Base-by-base conservation (phyloP, 1,139 yeast genomes). In the Saccharomyces uvarum region DNA sequence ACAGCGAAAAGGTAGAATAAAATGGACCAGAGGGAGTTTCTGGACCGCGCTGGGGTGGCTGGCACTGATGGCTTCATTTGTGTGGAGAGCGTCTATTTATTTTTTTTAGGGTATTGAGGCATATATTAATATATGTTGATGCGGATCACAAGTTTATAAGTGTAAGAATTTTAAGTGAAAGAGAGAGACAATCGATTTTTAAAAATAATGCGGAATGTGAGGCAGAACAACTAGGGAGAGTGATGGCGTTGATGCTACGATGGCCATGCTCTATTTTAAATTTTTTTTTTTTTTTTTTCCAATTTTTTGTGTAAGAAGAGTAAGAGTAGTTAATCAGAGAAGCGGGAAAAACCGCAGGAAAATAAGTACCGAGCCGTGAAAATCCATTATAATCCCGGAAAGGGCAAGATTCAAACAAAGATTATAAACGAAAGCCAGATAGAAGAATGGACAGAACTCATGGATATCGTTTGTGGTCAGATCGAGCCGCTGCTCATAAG, bases 1-100 rank as follows among this genome's bases (percentile, higher is more conserved):
- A 53, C 44, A 29, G 55, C 32, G 47, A 54, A 50, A 27, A 61
- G 38, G 42, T 52, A 54, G 44, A 33, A 19, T 44, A 56, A 42
- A 26, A 56, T 48, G 52, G 49, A 53, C 58, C 57, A 54, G 4
- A 47, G n/a, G 44, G 48, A 42, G 7, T 32, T 41, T 38, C 44
- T 27, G 44, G 47, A 29, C 44, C 27, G 21, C 28, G 13, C 24
- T 9, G 19, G 14, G 44, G n/a, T 38, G 24, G 26, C 44, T 38
- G 44, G 44, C 44, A 9, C 44, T 11, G 44, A 16, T 16, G 44
- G 21, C 19, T 38, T 38, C 44, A 38, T 38, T 2, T 38, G 19
- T 38, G 44, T 19, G 24, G 9, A 38, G 26, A 16, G 44, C 44
- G 44, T 38, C 44, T 24, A 24, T 4, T 24, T 24, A 4, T 38